These are phyloP conservation scores for Candida tallmaniae DNA, from an alignment of 805 yeast species.

Conservation along the genomic window DNA sequence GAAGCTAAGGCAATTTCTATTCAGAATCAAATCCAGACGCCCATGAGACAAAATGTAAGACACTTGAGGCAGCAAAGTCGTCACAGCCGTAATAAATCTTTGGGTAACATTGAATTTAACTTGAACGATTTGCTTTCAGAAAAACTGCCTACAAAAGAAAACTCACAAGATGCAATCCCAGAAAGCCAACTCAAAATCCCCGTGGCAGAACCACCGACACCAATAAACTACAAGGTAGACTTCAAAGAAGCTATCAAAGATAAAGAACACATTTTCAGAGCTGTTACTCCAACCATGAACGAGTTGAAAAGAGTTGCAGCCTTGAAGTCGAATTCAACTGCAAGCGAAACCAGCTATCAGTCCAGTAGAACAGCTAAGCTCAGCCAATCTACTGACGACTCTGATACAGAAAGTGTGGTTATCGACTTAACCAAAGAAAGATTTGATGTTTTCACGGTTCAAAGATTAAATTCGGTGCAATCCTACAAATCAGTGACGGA, in stretches of 20 bases:
- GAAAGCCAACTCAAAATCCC: neutral
- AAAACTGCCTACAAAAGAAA: neutral
- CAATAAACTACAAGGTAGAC: conserved; percentile 35
- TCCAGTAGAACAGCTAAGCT: conserved; percentile 21
- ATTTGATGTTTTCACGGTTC: conserved; percentile 34
- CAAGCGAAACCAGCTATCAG: conserved; percentile 21
- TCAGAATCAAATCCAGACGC: conserved; percentile 10
- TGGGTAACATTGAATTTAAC: conserved; percentile 29
- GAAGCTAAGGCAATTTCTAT: neutral
- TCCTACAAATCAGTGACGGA: conserved; percentile 40
- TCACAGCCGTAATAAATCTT: conserved; percentile 37
- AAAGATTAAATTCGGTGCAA: conserved; percentile 28
- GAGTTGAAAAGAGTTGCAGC: conserved; percentile 7
- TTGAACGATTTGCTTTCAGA: conserved; percentile 9
- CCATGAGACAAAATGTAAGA: conserved; percentile 10
- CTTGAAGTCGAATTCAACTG: conserved; percentile 5
- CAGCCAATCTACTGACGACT: conserved; percentile 22
- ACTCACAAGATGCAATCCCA: neutral
- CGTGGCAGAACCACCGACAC: conserved; percentile 30
- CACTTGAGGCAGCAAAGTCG: conserved; percentile 13
- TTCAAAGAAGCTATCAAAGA: conserved; percentile 25
- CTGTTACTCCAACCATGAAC: conserved; percentile 9
- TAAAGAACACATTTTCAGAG: conserved; percentile 2
- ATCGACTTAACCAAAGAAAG: conserved; percentile 40
- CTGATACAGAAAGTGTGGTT: conserved; percentile 35